phyloP scores from a whole-genome alignment of 192 early-diverging fungal genomes.

The Ambispora gerdemannii region DNA sequence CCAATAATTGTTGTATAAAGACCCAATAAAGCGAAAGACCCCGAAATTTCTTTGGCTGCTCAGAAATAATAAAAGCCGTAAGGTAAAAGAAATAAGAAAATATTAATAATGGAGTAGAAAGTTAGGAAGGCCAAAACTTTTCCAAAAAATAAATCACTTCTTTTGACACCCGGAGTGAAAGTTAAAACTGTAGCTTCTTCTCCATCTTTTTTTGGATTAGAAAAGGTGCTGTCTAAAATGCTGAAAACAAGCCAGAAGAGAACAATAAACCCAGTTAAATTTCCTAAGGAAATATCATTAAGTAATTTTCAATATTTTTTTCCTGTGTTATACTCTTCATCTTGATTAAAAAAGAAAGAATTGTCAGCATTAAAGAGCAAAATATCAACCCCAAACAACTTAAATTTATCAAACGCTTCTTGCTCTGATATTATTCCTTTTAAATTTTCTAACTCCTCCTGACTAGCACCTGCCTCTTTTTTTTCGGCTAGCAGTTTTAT shows the following conservation, averaged over 20 bases:
- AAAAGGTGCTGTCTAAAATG: not conserved
- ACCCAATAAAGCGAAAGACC: not conserved
- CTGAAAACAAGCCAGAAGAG: not conserved
- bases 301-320: not conserved
- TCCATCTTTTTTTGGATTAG: not conserved
- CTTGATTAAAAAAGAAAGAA: slow-evolving; percentile 1
- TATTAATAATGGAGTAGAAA: not conserved
- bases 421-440: not conserved
- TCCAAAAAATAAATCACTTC: not conserved
- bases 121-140: slow-evolving; percentile 11
- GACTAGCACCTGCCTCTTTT: not conserved
- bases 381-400: not conserved
- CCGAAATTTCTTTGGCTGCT: not conserved
- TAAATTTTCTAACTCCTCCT: not conserved
- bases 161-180: not conserved
- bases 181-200: not conserved
- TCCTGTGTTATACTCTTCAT: not conserved
- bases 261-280: not conserved
- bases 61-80: not conserved
- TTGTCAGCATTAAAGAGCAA: not conserved
- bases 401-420: not conserved
- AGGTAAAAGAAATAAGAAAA: not conserved
- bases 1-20: not conserved
- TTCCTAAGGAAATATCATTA: not conserved
- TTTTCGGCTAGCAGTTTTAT: not conserved